phyloP scores from a whole-genome alignment of 2,329 filamentous ascomycete species.

The Davidsoniella virescens region DNA sequence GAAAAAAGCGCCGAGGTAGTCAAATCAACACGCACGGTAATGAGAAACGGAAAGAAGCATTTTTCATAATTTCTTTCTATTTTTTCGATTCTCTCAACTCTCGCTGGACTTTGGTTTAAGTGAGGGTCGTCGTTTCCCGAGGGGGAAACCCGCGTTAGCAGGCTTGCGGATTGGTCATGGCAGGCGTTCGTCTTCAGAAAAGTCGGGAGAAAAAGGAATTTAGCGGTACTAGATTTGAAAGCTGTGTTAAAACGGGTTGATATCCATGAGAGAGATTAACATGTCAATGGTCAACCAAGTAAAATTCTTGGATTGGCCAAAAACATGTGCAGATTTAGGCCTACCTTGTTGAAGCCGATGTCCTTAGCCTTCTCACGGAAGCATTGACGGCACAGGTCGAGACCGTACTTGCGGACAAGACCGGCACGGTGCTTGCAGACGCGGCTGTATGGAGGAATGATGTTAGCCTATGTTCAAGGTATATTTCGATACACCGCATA shows the following conservation, averaged over 20 bases:
- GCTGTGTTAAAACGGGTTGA: constrained; percentile 2
- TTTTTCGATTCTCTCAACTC: constrained; percentile 12
- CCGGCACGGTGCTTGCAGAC: constrained; percentile 85
- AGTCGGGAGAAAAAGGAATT: constrained; percentile 13
- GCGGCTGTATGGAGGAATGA: constrained; percentile 28
- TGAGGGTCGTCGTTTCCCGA: constrained; percentile 10
- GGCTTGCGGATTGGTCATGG: constrained; percentile 11
- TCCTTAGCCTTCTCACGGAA: constrained; percentile 59
- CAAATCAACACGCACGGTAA: too few species aligned
- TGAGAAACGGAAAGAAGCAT: neutral
- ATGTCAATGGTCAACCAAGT: neutral
- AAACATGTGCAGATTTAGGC: constrained; percentile 13
- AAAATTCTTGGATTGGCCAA: neutral
- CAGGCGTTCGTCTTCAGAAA: constrained; percentile 13
- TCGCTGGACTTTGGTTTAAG: constrained; percentile 12
- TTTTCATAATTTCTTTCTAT: constrained; percentile 13
- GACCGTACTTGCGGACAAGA: constrained; percentile 99
- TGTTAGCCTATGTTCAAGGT: too few species aligned
- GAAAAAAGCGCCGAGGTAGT: too few species aligned
- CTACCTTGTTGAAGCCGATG: constrained; percentile 59
- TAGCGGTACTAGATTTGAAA: constrained; percentile 11
- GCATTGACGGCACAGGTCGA: constrained; percentile 74
- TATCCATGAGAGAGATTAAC: neutral
- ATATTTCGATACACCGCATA: neutral
- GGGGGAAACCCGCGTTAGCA: neutral